A percentile compares a stretch with the other conserved stretches of the same genome.
Evolutionary conservation across 192 early-diverging fungal species (phyloP).

Genomic region (Dissophora globulifera): DNA sequence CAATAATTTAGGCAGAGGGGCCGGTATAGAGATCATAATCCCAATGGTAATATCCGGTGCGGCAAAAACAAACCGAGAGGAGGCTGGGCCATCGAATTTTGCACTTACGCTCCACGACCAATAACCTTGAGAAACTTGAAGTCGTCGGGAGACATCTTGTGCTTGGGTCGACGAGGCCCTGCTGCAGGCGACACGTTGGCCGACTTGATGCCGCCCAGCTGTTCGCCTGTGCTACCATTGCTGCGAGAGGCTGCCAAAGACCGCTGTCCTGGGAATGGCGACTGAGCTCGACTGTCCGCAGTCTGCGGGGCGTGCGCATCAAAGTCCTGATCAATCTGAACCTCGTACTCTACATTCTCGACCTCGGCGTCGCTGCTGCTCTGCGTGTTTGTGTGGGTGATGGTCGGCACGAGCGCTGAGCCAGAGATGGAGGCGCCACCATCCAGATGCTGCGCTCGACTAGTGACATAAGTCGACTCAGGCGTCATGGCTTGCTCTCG

Average conservation of each 20-base stretch:
- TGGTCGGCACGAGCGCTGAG: background rate
- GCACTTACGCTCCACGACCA: constrained; percentile 64
- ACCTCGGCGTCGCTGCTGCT: constrained; percentile 17
- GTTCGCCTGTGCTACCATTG: background rate
- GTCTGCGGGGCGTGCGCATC: constrained; percentile 52
- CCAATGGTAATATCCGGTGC: too few species aligned
- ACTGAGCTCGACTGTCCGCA: constrained; percentile 25
- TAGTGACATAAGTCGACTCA: constrained; percentile 29
- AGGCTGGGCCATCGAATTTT: too few species aligned
- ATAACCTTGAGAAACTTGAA: constrained; percentile 64
- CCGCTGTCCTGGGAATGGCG: constrained; percentile 32
- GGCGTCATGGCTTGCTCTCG: constrained; percentile 49
- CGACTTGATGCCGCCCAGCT: constrained; percentile 1
- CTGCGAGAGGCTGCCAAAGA: background rate
- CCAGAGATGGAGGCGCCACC: background rate
- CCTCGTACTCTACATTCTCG: constrained; percentile 58
- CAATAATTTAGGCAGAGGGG: too few species aligned
- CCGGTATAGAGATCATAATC: too few species aligned
- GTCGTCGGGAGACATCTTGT: constrained; percentile 60
- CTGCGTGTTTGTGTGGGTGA: background rate
- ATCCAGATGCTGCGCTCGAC: constrained; percentile 5
- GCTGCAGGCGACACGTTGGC: constrained; percentile 19
- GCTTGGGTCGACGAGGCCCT: constrained; percentile 42
- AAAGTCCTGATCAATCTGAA: constrained; percentile 55
- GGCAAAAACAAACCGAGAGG: too few species aligned